Conservation (phyloP, 345 rosid genomes). For the Pistacia vera region DNA sequence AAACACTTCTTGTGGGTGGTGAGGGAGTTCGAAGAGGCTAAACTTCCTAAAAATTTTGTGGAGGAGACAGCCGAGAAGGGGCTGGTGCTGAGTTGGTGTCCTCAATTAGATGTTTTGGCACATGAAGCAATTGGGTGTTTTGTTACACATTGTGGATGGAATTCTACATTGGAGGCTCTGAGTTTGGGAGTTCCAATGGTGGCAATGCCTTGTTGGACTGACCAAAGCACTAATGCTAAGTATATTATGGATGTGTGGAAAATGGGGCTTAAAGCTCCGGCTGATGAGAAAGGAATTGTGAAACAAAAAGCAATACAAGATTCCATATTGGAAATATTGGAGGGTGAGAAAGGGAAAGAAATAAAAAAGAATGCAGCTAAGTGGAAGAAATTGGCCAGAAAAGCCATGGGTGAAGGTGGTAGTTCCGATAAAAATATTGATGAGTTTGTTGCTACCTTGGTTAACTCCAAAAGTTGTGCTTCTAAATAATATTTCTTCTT, state of each 20-base stretch:
- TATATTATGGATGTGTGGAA: slow-evolving; percentile 42
- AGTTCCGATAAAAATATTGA: slow-evolving; percentile 8
- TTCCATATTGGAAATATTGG: slow-evolving; percentile 36
- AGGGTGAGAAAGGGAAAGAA: slow-evolving; percentile 31
- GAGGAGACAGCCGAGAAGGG: slow-evolving; percentile 18
- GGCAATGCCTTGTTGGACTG: slow-evolving; percentile 48
- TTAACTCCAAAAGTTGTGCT: background rate
- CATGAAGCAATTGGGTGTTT: slow-evolving; percentile 42
- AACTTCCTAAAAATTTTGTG: slow-evolving; percentile 25
- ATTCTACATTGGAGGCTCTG: background rate
- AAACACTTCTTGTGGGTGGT: slow-evolving; percentile 37
- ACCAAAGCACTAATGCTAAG: slow-evolving; percentile 48
- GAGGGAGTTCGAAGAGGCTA: slow-evolving; percentile 29
- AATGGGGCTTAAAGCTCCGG: slow-evolving; percentile 28
- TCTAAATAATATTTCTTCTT: too few relatives aligned
- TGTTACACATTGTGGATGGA: slow-evolving; percentile 41
- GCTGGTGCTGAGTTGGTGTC: slow-evolving; percentile 42
- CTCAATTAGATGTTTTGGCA: slow-evolving; percentile 33
- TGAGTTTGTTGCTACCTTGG: slow-evolving; percentile 24
- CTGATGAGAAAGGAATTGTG: slow-evolving; percentile 23
- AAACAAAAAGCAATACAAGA: slow-evolving; percentile 20
- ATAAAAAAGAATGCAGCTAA: slow-evolving; percentile 22
- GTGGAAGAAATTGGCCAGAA: slow-evolving; percentile 32
- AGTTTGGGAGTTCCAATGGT: slow-evolving; percentile 47
- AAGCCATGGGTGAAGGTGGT: slow-evolving; percentile 17